Base-by-base conservation (phyloP, 495 filamentous ascomycete genomes). In the Neurospora hispaniola region DNA sequence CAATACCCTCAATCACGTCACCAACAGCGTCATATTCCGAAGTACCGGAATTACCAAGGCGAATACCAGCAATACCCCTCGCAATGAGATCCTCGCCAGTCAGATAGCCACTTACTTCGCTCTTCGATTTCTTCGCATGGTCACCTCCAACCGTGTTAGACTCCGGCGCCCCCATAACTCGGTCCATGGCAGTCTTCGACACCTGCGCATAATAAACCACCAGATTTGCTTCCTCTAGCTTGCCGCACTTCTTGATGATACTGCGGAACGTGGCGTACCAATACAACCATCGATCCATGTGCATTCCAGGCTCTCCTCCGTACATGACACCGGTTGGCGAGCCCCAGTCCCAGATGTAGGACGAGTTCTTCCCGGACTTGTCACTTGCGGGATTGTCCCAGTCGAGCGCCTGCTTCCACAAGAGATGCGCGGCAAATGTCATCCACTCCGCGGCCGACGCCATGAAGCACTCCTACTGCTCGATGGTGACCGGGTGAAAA, bases 401-500 rank as follows among this genome's bases (percentile, higher is more conserved):
- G 27, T 66, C 27, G 54, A 66, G 27, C 54, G 54, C 54, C 35
- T 40, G 69, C 69, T 70, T 18, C 69, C 35, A 46, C 23, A 69
- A 31, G 46, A 20, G 71, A 41, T 69, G 39, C 42, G 23, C 70
- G 9, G 70, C 70, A 2, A 66, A 48, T 23, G 20, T 38, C 40
- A 71, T 23, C 70, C 70, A 71, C 70, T 71, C 42, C 20, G 40
- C 27, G 20, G 70, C 70, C 31, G 70, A 44, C 31, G 38, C 42
- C 27, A 71, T 48, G 18, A 59, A 46, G 9, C 70, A 71, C 38
- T 59, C 70, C 70, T 62, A 71, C 8, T 66, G 42, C 5, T 68
- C 44, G 70, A 71, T 71, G 18, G 23, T 39, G 44, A 66, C 8
- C n/a, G 70, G 70, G 70, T 71, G 70, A 10, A 71, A 71, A 20